phyloP scores from a whole-genome alignment of 495 filamentous ascomycete genomes.

The Annulohypoxylon nitens region DNA sequence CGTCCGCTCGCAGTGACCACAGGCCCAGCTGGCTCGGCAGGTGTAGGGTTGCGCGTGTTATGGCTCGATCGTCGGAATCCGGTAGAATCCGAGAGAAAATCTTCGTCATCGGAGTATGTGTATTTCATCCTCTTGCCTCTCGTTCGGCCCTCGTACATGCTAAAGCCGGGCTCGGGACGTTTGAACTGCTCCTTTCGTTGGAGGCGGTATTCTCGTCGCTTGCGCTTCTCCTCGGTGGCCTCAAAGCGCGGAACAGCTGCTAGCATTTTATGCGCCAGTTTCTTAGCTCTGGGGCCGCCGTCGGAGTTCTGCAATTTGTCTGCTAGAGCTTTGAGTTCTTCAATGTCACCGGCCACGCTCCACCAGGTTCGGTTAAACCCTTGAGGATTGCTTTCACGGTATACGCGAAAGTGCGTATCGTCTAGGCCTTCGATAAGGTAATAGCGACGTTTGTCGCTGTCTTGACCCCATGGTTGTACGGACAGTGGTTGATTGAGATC shows the following conservation, averaged over 20 bases:
- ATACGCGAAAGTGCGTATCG: slow-evolving; percentile 94
- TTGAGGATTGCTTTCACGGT: slow-evolving; percentile 89
- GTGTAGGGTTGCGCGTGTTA: slow-evolving; percentile 77
- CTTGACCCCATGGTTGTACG: slow-evolving; percentile 93
- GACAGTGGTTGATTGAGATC: slow-evolving; percentile 94
- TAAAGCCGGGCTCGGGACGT: slow-evolving; percentile 89
- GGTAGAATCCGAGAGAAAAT: slow-evolving; percentile 76
- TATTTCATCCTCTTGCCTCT: slow-evolving; percentile 96
- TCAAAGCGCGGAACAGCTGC: slow-evolving; percentile 93
- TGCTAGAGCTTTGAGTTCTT: slow-evolving; percentile 81
- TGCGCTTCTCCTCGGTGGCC: slow-evolving; percentile 95
- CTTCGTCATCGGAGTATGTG: slow-evolving; percentile 92
- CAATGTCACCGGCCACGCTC: slow-evolving; percentile 90
- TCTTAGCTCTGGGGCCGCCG: slow-evolving; percentile 80
- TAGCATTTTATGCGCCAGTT: slow-evolving; percentile 81
- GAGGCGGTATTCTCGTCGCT: slow-evolving; percentile 89
- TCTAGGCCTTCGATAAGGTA: slow-evolving; percentile 95
- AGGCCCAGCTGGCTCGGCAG: slow-evolving; percentile 76
- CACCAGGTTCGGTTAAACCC: slow-evolving; percentile 86
- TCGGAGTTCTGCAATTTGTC: slow-evolving; percentile 80
- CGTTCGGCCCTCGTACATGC: slow-evolving; percentile 94
- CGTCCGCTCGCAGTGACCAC: slow-evolving; percentile 92
- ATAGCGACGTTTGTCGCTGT: slow-evolving; percentile 91
- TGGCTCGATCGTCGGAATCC: slow-evolving; percentile 75
- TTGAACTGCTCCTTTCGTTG: slow-evolving; percentile 87